Conservation (phyloP, 2,329 filamentous ascomycete genomes). For the Xylaria digitata region DNA sequence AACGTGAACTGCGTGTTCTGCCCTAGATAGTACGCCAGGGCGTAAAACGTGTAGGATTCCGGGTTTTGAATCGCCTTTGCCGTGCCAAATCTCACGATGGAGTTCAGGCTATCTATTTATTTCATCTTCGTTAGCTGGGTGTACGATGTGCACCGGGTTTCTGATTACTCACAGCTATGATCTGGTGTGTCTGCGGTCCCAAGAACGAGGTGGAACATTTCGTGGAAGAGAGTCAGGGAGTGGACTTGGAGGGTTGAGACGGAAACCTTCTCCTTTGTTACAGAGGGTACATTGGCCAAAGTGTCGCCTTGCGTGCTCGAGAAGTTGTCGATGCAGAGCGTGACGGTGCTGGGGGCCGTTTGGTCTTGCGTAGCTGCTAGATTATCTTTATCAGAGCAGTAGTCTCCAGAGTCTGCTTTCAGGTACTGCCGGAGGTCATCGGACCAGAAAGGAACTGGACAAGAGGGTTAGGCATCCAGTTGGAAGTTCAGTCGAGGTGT, state of each 20-base stretch:
- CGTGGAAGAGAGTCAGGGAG: conserved; percentile 33
- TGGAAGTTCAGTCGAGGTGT: not conserved
- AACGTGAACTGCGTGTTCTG: conserved; percentile 34
- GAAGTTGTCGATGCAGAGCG: conserved; percentile 32
- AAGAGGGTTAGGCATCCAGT: not conserved
- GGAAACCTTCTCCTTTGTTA: conserved; percentile 15
- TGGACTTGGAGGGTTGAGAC: conserved; percentile 32
- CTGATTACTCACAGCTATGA: conserved; percentile 19
- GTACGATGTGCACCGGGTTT: not conserved
- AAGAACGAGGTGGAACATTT: conserved; percentile 30
- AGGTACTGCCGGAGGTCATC: conserved; percentile 30
- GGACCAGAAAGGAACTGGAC: conserved; percentile 29
- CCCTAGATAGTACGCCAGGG: conserved; percentile 30
- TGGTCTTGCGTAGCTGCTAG: conserved; percentile 32
- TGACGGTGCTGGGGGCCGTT: conserved; percentile 26
- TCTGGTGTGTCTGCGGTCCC: conserved; percentile 24
- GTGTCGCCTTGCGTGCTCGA: conserved; percentile 16
- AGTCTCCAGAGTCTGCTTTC: conserved; percentile 22
- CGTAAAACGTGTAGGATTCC: conserved; percentile 31
- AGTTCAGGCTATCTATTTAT: conserved; percentile 27
- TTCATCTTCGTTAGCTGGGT: not conserved
- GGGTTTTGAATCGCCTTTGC: conserved; percentile 26
- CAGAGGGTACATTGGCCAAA: conserved; percentile 20
- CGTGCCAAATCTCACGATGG: conserved; percentile 22
- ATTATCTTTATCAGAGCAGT: conserved; percentile 20